Conservation (phyloP, 768 basidiomycete species). For the Lactifluus pinguis region DNA sequence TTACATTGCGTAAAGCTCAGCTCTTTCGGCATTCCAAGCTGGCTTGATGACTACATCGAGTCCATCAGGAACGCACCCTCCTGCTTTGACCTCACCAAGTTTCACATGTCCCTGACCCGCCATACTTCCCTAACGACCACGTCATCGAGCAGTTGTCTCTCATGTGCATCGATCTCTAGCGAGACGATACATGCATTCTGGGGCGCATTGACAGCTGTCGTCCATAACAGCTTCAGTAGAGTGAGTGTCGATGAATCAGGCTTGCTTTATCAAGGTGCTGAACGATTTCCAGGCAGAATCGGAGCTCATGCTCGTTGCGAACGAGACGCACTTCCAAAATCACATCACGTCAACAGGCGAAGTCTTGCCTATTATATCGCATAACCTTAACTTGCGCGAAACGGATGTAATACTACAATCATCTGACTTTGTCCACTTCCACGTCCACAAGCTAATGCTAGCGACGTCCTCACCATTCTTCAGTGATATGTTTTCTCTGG, state of each 20-base stretch:
- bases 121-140: background rate
- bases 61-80: background rate
- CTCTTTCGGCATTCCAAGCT: background rate
- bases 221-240: background rate
- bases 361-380: background rate
- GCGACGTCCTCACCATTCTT: conserved; percentile 27
- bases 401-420: conserved; percentile 23
- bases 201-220: background rate
- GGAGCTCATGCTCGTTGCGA: background rate
- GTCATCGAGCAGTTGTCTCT: background rate
- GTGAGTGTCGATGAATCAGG: background rate
- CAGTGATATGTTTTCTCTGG: conserved; percentile 23
- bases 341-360: background rate
- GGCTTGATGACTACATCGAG: background rate
- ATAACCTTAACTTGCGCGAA: background rate
- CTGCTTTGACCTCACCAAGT: background rate
- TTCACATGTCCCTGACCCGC: conserved; percentile 2
- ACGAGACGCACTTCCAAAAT: background rate
- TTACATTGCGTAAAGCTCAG: background rate
- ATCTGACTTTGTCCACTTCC: conserved; percentile 24
- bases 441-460: conserved; percentile 25
- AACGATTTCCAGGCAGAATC: background rate
- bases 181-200: background rate
- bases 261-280: background rate
- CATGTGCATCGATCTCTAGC: background rate